Evolutionary conservation across 2,329 filamentous ascomycete genomes (phyloP).

Genomic region (Xylariaceae sp.): DNA sequence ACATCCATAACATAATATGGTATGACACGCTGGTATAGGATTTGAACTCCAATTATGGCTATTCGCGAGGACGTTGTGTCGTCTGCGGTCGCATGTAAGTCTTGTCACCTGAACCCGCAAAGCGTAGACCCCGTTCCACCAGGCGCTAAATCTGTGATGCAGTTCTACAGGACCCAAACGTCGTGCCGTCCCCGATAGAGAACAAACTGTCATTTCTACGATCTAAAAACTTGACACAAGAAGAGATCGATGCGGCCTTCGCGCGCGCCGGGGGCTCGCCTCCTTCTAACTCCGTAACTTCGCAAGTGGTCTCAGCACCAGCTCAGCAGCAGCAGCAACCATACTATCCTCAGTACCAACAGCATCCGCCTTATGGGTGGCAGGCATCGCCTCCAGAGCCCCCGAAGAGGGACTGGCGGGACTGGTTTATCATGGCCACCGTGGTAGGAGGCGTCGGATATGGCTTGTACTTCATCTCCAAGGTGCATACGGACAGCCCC

Average conservation of each 20-base stretch:
- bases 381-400: conserved; percentile 62
- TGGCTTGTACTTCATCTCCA: conserved; percentile 84
- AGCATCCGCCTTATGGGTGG: conserved; percentile 60
- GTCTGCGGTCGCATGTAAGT: conserved; percentile 43
- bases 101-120: not conserved
- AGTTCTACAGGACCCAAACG: conserved; percentile 95
- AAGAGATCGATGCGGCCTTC: conserved; percentile 88
- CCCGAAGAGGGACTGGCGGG: conserved; percentile 90
- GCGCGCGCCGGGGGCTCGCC: conserved; percentile 66
- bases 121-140: conserved; percentile 21
- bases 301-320: conserved; percentile 52
- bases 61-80: conserved; percentile 79
- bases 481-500: conserved; percentile 57
- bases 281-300: conserved; percentile 55
- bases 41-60: conserved; percentile 61
- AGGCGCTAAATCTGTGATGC: conserved; percentile 26
- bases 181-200: conserved; percentile 87
- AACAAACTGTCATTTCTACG: conserved; percentile 91
- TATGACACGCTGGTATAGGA: conserved; percentile 24
- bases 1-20: conserved; percentile 8
- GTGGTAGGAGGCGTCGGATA: conserved; percentile 90
- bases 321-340: conserved; percentile 45
- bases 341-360: conserved; percentile 54
- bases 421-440: conserved; percentile 99
- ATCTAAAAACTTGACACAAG: conserved; percentile 95